These are phyloP conservation scores for Penicillium palitans DNA, from an alignment of 2,329 filamentous ascomycete genomes.

Conservation along the genomic window DNA sequence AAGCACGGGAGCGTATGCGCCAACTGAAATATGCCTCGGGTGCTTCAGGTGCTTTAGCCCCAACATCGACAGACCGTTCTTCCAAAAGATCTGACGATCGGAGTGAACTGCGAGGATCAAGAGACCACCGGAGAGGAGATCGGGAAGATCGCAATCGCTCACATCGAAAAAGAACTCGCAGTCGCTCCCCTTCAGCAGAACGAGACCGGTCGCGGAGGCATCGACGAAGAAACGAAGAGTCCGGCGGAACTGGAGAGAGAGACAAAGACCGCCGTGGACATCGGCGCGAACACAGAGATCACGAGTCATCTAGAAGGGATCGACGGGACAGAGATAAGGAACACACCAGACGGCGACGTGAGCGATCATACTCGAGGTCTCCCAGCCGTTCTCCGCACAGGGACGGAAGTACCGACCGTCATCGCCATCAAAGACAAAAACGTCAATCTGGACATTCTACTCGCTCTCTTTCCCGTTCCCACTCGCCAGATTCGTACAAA, in stretches of 20 bases:
- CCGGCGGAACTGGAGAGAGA: slow-evolving; percentile 20
- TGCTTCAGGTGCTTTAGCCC: slow-evolving; percentile 5
- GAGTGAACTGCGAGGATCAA: slow-evolving; percentile 23
- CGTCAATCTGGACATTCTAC: slow-evolving; percentile 27
- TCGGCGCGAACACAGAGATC: slow-evolving; percentile 16
- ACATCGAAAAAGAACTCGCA: slow-evolving; percentile 30
- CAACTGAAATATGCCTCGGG: slow-evolving; percentile 46
- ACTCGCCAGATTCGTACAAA: not conserved
- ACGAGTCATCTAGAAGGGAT: slow-evolving; percentile 14
- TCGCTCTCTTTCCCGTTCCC: slow-evolving; percentile 14
- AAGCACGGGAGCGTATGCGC: slow-evolving; percentile 70
- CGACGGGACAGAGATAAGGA: slow-evolving; percentile 18
- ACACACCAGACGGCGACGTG: slow-evolving; percentile 4
- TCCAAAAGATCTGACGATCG: slow-evolving; percentile 38
- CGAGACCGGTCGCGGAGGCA: slow-evolving; percentile 28
- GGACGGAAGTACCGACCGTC: slow-evolving; percentile 18
- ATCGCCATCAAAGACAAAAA: slow-evolving; percentile 29
- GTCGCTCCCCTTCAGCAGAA: slow-evolving; percentile 30
- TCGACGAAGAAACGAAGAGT: slow-evolving; percentile 24
- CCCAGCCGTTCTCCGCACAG: slow-evolving; percentile 25
- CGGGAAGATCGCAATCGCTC: slow-evolving; percentile 28
- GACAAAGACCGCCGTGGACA: slow-evolving; percentile 18
- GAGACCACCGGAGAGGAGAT: slow-evolving; percentile 20
- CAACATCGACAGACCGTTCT: slow-evolving; percentile 29
- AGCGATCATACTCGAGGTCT: slow-evolving; percentile 22